Evolutionary conservation across 225 moss, liverwort and hornwort species (phyloP).

Genomic region (Antitrichia curtipendula): DNA sequence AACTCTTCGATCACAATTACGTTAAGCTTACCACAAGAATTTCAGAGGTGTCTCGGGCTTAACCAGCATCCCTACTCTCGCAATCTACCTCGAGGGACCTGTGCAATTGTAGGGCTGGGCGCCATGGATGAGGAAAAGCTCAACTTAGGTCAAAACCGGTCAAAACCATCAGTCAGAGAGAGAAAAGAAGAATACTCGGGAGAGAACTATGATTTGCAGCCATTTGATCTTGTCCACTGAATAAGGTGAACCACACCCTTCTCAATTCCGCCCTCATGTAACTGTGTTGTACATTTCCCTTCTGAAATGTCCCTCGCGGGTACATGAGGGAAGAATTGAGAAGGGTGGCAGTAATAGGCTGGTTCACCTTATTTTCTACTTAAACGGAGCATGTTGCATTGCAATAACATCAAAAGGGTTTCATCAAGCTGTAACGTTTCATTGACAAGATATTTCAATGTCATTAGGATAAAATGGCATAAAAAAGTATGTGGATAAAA

Average conservation of each 20-base stretch:
- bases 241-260: background rate
- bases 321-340: background rate
- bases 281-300: background rate
- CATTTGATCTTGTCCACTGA: background rate
- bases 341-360: too few relatives aligned
- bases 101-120: background rate
- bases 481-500: rapidly evolving
- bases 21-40: too few relatives aligned
- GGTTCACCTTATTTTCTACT: background rate
- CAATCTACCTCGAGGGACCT: background rate
- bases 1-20: too few relatives aligned
- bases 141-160: background rate
- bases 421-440: background rate
- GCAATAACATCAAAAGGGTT: background rate
- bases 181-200: background rate
- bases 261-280: background rate
- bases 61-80: background rate
- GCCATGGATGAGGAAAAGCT: too few relatives aligned
- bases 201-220: background rate
- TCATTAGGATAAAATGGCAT: background rate
- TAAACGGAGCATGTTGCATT: rapidly evolving
- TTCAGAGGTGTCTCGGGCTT: background rate
- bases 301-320: rapidly evolving
- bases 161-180: background rate
- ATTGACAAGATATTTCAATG: background rate